Evolutionary conservation across 2,329 filamentous ascomycete species (phyloP).

Genomic region (Sclerotinia minor): DNA sequence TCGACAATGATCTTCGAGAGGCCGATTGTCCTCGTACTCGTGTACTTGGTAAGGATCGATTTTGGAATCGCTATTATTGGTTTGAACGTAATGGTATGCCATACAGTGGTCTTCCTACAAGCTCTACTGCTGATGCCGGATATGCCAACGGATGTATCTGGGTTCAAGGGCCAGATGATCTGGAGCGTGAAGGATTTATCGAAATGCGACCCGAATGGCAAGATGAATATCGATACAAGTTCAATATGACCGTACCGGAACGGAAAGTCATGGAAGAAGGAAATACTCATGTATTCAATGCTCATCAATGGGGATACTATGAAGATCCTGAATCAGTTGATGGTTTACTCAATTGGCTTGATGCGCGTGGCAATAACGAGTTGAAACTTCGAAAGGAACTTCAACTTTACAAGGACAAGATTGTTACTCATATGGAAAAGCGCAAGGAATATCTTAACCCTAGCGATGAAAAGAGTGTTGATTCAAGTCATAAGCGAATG

Average conservation of each 20-base stretch:
- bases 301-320: conserved; percentile 87
- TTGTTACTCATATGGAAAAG: conserved; percentile 76
- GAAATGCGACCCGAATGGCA: conserved; percentile 71
- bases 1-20: conserved; percentile 91
- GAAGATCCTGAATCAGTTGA: conserved; percentile 78
- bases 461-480: conserved; percentile 50
- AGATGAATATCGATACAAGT: conserved; percentile 72
- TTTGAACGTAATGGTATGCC: conserved; percentile 99
- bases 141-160: conserved; percentile 96
- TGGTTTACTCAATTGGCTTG: conserved; percentile 81
- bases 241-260: conserved; percentile 80
- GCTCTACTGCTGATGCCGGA: conserved; percentile 80
- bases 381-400: conserved; percentile 86
- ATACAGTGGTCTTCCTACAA: conserved; percentile 81
- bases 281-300: conserved; percentile 70
- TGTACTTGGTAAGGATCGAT: conserved; percentile 88
- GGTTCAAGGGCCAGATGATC: conserved; percentile 91
- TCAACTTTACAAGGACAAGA: conserved; percentile 70
- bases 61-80: conserved; percentile 99
- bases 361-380: conserved; percentile 83
- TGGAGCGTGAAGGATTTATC: conserved; percentile 84
- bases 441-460: conserved; percentile 70
- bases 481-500: conserved; percentile 50
- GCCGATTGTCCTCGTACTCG: conserved; percentile 90
- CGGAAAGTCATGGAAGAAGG: conserved; percentile 87